These are phyloP conservation scores for Trichoderma sp. DNA, from an alignment of 2,329 filamentous ascomycete species.

Conservation along the genomic window DNA sequence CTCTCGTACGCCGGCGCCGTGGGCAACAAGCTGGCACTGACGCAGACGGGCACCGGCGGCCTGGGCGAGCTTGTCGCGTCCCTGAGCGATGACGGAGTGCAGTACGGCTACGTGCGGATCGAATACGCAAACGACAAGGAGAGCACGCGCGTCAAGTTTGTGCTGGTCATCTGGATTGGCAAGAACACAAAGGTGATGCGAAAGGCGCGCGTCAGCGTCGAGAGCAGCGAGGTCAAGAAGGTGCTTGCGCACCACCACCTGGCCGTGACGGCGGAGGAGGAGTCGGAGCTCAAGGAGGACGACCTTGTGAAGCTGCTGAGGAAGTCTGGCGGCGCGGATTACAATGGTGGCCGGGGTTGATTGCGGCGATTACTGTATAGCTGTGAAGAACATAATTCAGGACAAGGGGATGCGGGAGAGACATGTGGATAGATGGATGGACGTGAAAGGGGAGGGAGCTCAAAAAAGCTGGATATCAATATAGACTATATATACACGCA, in stretches of 20 bases:
- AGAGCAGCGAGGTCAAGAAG: constrained; percentile 65
- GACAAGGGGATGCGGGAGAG: too few relatives aligned
- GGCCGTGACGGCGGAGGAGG: constrained; percentile 62
- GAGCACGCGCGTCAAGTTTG: constrained; percentile 68
- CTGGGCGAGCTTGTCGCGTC: constrained; percentile 57
- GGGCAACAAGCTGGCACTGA: constrained; percentile 59
- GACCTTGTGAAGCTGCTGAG: constrained; percentile 63
- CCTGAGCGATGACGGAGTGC: constrained; percentile 58
- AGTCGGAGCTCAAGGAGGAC: constrained; percentile 60
- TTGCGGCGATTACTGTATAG: not conserved
- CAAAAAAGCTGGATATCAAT: constrained; percentile 12
- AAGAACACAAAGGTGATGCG: constrained; percentile 66
- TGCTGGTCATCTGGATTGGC: constrained; percentile 69
- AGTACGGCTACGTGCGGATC: constrained; percentile 66
- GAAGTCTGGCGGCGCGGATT: constrained; percentile 70
- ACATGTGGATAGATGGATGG: constrained; percentile 6
- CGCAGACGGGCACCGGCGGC: constrained; percentile 61
- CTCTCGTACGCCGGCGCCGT: constrained; percentile 59
- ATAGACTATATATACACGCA: constrained; percentile 21
- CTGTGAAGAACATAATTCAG: too few relatives aligned
- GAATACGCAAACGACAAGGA: constrained; percentile 73
- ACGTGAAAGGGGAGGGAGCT: not conserved
- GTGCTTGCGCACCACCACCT: constrained; percentile 66
- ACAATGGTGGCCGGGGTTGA: constrained; percentile 65
- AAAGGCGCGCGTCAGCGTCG: constrained; percentile 68